phyloP scores from a whole-genome alignment of 768 basidiomycete species.

The Boletellus ananas region DNA sequence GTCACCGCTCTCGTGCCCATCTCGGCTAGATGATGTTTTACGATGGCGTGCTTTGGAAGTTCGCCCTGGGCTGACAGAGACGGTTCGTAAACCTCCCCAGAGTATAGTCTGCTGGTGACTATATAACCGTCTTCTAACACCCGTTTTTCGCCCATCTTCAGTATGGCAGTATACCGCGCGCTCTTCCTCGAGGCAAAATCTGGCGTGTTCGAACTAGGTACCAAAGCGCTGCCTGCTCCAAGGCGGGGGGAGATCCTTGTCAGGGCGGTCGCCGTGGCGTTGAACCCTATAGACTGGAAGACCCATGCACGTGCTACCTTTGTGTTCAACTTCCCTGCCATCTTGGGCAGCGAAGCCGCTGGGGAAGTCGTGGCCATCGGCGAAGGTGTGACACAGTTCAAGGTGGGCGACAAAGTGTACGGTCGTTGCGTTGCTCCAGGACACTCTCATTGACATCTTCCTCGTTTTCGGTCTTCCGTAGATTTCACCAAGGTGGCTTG shows the following conservation, averaged over 20 bases:
- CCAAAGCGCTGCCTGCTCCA: constrained; percentile 22
- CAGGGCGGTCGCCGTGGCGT: constrained; percentile 36
- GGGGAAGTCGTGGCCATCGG: constrained; percentile 39
- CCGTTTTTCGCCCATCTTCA: not conserved
- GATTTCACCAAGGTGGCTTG: constrained; percentile 19
- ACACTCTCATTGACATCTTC: not conserved
- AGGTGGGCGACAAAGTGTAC: constrained; percentile 31
- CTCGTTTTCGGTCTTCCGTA: not conserved
- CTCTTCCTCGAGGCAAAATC: constrained; percentile 17
- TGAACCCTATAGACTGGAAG: constrained; percentile 45
- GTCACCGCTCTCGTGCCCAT: too few species aligned
- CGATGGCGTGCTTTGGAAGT: too few species aligned
- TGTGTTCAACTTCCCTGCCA: constrained; percentile 30
- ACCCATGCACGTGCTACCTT: constrained; percentile 5
- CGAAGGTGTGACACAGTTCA: constrained; percentile 33
- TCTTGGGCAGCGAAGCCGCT: constrained; percentile 37
- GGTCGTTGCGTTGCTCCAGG: not conserved
- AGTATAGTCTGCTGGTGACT: not conserved
- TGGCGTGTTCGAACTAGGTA: constrained; percentile 11
- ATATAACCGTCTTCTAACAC: not conserved
- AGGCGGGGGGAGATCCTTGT: constrained; percentile 43
- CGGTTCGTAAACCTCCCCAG: too few species aligned
- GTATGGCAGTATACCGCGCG: constrained; percentile 12
- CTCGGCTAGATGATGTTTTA: too few species aligned
- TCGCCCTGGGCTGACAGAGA: too few species aligned